These are phyloP conservation scores for Fraxinus angustifolia DNA, from an alignment of 305 asterid species.

Conservation along the genomic window DNA sequence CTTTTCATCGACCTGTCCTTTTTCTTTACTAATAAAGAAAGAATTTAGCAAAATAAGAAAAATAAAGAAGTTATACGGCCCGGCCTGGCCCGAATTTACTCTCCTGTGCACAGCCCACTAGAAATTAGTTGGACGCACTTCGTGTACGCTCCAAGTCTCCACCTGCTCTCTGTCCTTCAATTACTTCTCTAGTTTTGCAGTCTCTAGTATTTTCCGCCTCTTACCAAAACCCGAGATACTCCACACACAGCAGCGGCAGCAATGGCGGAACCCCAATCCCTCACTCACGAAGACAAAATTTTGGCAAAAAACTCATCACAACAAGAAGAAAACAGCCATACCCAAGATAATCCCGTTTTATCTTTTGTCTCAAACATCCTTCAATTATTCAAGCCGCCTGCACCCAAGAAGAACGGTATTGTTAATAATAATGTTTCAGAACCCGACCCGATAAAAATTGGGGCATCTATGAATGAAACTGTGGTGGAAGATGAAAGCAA, in stretches of 20 bases:
- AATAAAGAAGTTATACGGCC: no score
- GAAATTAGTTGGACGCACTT: not conserved
- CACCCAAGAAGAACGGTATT: not conserved
- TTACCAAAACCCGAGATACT: not conserved
- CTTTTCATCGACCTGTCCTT: not conserved
- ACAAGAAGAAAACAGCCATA: not conserved
- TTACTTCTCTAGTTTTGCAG: not conserved
- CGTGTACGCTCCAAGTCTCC: not conserved
- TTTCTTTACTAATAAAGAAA: no score
- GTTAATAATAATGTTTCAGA: not conserved
- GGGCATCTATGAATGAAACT: not conserved
- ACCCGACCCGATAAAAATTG: not conserved
- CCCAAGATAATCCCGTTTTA: not conserved
- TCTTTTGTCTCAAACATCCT: not conserved
- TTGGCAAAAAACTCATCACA: not conserved
- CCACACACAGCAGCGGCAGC: not conserved
- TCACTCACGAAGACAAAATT: not conserved
- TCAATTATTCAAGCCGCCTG: not conserved
- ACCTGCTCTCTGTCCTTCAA: not conserved
- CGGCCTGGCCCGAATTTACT: not conserved
- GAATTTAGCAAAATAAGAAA: not conserved
- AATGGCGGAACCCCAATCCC: conserved; percentile 2
- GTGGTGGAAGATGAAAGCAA: not conserved
- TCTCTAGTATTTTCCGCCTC: not conserved
- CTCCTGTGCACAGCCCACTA: not conserved